Conservation (phyloP, 805 yeast genomes). For the Starmera caribaea region DNA sequence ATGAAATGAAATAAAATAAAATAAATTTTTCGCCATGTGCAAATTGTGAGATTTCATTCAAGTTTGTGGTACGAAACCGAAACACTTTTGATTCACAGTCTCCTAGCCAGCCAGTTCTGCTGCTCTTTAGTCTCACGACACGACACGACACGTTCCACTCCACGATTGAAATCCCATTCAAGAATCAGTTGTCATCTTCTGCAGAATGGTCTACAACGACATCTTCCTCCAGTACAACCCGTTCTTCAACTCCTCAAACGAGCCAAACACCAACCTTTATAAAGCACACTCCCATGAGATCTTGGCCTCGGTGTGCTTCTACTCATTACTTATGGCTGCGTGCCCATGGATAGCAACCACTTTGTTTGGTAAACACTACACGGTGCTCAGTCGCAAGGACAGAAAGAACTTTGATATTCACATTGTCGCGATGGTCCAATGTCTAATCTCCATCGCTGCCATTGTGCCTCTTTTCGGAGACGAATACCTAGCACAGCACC, state of each 20-base stretch:
- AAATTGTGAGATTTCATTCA: no score
- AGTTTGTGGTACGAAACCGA: no score
- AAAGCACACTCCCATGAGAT: slow-evolving; percentile 72
- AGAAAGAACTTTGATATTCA: slow-evolving; percentile 82
- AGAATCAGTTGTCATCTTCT: no score
- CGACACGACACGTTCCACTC: no score
- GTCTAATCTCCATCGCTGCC: slow-evolving; percentile 49
- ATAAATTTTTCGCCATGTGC: no score
- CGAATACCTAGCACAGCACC: slow-evolving; percentile 34
- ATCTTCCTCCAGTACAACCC: slow-evolving; percentile 17
- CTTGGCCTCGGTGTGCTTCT: slow-evolving; percentile 46
- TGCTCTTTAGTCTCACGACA: not conserved
- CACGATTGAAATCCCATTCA: no score
- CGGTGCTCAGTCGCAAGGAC: slow-evolving; percentile 32
- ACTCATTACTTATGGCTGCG: slow-evolving; percentile 40
- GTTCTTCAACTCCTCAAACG: slow-evolving; percentile 19
- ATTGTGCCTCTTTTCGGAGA: slow-evolving; percentile 61
- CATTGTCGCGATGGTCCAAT: slow-evolving; percentile 79
- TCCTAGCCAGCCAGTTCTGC: no score
- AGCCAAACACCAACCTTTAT: slow-evolving; percentile 27
- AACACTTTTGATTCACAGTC: no score
- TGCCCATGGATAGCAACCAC: slow-evolving; percentile 42
- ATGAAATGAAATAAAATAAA: no score
- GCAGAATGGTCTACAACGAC: slow-evolving; percentile 11
- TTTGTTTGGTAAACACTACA: slow-evolving; percentile 48